Conservation (phyloP, 305 asterid species). For the Nicotiana rustica region DNA sequence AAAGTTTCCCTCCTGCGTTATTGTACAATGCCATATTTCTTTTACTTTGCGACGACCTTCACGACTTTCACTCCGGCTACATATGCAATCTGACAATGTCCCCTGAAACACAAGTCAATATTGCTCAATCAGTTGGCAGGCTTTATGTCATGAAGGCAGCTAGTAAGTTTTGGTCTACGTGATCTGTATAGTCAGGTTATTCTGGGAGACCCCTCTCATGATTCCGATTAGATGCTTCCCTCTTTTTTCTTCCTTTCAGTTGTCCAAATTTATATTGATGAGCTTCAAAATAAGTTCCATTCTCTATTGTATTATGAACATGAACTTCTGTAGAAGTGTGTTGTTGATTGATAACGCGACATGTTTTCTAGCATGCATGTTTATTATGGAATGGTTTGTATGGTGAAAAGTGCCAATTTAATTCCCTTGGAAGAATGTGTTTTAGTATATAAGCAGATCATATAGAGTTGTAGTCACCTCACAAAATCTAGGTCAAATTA, state of each 20-base stretch:
- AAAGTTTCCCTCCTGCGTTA: background rate
- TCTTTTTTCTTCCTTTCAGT: background rate
- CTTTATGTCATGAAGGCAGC: background rate
- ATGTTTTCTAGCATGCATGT: background rate
- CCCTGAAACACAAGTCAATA: background rate
- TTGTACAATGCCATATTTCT: background rate
- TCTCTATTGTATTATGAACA: background rate
- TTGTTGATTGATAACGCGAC: background rate
- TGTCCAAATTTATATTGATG: background rate
- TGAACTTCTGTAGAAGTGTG: background rate
- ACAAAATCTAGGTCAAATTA: background rate
- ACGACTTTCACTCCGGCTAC: background rate
- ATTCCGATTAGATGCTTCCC: background rate
- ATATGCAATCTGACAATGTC: background rate
- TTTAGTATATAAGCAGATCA: background rate
- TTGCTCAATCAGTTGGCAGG: background rate
- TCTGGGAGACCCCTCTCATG: background rate
- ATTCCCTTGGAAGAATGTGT: background rate
- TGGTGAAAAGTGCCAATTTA: background rate
- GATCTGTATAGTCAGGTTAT: background rate
- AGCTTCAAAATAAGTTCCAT: background rate
- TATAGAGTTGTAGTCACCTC: slow-evolving; percentile 9
- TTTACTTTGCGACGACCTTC: background rate
- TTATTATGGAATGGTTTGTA: background rate
- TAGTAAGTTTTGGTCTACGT: background rate